Evolutionary conservation across 148 eudicot genomes (phyloP).

Genomic region (Chenopodium berlandieri): DNA sequence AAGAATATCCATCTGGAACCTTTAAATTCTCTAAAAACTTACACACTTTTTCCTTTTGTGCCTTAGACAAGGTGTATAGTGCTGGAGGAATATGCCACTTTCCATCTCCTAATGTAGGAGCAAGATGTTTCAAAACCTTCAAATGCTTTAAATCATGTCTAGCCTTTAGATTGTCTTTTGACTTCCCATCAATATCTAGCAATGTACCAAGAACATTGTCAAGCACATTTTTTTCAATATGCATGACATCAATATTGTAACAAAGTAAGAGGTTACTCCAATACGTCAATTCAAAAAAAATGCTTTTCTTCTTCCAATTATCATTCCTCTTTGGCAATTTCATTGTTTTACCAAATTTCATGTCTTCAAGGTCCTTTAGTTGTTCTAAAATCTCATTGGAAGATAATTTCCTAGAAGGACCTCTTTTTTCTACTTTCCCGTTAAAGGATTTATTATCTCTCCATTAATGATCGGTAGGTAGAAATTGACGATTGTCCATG

Average conservation of each 20-base stretch:
- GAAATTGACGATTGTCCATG: too few species aligned
- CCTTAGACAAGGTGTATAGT: constrained; percentile 10
- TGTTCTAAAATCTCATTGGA: too few species aligned
- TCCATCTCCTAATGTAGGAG: background rate
- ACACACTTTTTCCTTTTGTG: constrained; percentile 1
- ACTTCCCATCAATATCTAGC: constrained; percentile 7
- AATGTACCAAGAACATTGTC: constrained; percentile 10
- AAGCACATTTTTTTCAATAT: constrained; percentile 8
- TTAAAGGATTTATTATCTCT: too few species aligned
- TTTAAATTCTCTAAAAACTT: constrained; percentile 1
- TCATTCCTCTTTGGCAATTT: too few species aligned
- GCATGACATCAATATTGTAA: constrained; percentile 14
- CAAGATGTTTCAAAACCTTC: background rate
- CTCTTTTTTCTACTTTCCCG: too few species aligned
- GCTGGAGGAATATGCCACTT: constrained; percentile 9
- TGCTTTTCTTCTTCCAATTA: too few species aligned
- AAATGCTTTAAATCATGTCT: constrained; percentile 9
- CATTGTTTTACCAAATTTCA: too few species aligned
- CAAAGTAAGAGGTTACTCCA: constrained; percentile 7
- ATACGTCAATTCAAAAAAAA: background rate
- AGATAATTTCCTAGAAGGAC: too few species aligned
- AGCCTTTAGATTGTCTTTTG: constrained; percentile 5
- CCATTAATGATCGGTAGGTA: too few species aligned
- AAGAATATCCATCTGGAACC: too few species aligned
- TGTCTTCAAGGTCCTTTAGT: too few species aligned